phyloP scores from a whole-genome alignment of 202 grass and related monocot species.

The Setaria viridis region DNA sequence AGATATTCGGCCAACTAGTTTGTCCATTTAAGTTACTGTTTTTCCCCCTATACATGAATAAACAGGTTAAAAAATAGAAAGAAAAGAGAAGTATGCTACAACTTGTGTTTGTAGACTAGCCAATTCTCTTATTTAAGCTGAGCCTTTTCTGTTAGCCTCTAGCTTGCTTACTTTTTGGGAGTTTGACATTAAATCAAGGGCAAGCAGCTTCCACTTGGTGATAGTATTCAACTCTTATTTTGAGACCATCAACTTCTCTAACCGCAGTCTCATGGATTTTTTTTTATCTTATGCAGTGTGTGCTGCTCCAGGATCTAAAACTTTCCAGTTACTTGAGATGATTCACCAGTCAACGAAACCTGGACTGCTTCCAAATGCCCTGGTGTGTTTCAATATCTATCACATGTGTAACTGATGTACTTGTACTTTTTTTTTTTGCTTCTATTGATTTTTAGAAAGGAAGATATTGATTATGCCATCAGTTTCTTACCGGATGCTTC shows the following conservation, averaged over 20 bases:
- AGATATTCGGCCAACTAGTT: background rate
- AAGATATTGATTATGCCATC: constrained; percentile 3
- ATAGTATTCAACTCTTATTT: constrained; percentile 10
- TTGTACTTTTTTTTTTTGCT: constrained; percentile 3
- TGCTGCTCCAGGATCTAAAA: constrained; percentile 98
- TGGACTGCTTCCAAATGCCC: constrained; percentile 80
- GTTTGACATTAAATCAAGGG: background rate
- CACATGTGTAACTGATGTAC: constrained; percentile 6
- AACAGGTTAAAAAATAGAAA: background rate
- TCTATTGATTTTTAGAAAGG: background rate
- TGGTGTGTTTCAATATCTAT: constrained; percentile 56
- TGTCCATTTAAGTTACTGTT: background rate
- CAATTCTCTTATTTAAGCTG: constrained; percentile 16
- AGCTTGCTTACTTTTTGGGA: background rate
- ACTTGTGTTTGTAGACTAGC: constrained; percentile 17
- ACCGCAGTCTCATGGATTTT: constrained; percentile 24
- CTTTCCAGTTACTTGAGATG: constrained; percentile 99
- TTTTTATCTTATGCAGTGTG: constrained; percentile 78
- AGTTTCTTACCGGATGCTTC: constrained; percentile 31
- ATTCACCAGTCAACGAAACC: constrained; percentile 80
- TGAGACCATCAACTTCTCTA: constrained; percentile 23
- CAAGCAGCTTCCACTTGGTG: constrained; percentile 2
- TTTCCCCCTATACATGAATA: background rate
- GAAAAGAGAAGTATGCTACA: background rate
- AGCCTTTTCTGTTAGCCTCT: constrained; percentile 11